A percentile compares a stretch with the other conserved stretches of the same genome.
Evolutionary conservation across 2,329 filamentous ascomycete species (phyloP).

Genomic region (Fusarium buxicola): DNA sequence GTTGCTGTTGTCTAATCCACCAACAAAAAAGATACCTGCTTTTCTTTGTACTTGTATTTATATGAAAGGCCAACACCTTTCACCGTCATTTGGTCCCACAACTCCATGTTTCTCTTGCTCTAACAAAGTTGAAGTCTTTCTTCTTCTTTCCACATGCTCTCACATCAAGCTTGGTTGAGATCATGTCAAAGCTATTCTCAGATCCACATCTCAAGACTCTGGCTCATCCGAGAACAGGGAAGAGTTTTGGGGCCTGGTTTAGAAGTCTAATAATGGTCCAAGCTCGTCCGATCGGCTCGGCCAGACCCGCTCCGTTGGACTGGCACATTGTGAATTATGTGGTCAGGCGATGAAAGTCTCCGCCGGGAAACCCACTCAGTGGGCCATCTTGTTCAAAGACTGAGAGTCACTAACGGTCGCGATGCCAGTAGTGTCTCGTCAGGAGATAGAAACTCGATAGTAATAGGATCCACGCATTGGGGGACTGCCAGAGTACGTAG

Average conservation of each 20-base stretch:
- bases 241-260: conserved; percentile 3
- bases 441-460: conserved; percentile 7
- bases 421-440: background rate
- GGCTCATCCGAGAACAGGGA: conserved; percentile 12
- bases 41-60: background rate
- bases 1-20: background rate
- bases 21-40: background rate
- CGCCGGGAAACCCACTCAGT: conserved; percentile 1
- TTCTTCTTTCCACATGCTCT: too few species aligned
- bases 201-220: conserved; percentile 14
- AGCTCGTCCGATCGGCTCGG: conserved; percentile 28
- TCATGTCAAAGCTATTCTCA: conserved; percentile 5
- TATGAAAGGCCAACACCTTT: background rate
- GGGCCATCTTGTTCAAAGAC: conserved; percentile 8
- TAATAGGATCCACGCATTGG: conserved; percentile 26
- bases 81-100: conserved; percentile 5
- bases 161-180: background rate
- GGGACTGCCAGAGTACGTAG: conserved; percentile 4
- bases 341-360: conserved; percentile 5
- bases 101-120: background rate
- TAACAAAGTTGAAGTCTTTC: conserved; percentile 8
- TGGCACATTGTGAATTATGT: conserved; percentile 8
- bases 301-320: conserved; percentile 21
- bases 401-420: conserved; percentile 15
- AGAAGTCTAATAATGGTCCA: conserved; percentile 29